phyloP scores from a whole-genome alignment of 2,329 filamentous ascomycete species.

The Aureobasidium sp. region DNA sequence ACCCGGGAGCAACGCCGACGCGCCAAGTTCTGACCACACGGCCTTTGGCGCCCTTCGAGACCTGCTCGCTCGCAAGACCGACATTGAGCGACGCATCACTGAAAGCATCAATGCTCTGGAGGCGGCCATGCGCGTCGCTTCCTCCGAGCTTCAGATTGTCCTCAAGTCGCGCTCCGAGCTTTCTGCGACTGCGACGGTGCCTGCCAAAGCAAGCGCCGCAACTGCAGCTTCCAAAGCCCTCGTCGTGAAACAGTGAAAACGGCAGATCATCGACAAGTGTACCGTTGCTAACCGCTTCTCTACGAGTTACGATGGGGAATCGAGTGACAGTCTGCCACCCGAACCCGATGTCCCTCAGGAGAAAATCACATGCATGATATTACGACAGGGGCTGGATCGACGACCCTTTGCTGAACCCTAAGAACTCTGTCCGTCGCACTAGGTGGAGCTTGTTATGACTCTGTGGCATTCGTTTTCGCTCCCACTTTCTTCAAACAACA shows the following conservation, averaged over 20 bases:
- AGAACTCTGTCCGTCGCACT: not conserved
- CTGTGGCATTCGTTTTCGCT: not conserved
- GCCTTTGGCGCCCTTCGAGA: not conserved
- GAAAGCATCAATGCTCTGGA: not conserved
- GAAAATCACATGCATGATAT: not conserved
- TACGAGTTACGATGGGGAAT: not conserved
- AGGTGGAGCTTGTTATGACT: not conserved
- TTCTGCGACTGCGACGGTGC: not conserved
- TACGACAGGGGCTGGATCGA: not conserved
- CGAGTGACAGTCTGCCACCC: not conserved
- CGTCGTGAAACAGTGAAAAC: not conserved
- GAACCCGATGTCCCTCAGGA: not conserved
- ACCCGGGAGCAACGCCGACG: not conserved
- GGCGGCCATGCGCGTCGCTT: not conserved
- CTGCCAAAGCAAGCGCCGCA: not conserved
- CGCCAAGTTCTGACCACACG: not conserved
- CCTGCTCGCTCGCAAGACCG: slow-evolving; percentile 1
- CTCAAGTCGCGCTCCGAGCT: not conserved
- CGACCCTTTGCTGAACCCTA: not conserved
- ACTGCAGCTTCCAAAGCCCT: not conserved
- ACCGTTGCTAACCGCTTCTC: not conserved
- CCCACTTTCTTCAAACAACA: not conserved
- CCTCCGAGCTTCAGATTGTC: not conserved
- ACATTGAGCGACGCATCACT: slow-evolving; percentile 2
- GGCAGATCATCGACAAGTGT: not conserved